phyloP scores from a whole-genome alignment of 1,139 yeast genomes.

The Hemisphaericaspora lyxosophila region DNA sequence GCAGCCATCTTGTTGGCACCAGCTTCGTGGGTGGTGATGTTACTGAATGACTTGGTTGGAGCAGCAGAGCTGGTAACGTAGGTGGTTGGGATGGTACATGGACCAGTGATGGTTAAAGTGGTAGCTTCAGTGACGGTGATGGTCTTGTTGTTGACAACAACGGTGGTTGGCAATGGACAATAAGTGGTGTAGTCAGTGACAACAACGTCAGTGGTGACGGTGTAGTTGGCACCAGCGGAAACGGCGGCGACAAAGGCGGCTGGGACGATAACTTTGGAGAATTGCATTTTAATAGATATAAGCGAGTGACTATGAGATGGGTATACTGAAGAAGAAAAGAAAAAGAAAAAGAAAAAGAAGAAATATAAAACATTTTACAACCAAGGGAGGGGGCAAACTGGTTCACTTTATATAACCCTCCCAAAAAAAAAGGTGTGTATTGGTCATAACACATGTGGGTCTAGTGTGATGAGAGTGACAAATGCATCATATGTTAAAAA shows the following conservation, averaged over 20 bases:
- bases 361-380: neutral
- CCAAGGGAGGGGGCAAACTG: neutral
- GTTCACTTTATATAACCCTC: neutral
- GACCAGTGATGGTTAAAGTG: constrained; percentile 48
- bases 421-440: too few species aligned
- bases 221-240: constrained; percentile 40
- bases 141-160: constrained; percentile 48
- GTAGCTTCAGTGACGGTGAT: constrained; percentile 47
- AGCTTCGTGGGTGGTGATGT: constrained; percentile 20
- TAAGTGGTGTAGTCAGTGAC: constrained; percentile 49
- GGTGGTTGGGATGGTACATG: constrained; percentile 50
- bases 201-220: constrained; percentile 45
- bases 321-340: constrained; percentile 3
- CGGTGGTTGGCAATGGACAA: constrained; percentile 43
- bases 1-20: constrained; percentile 43
- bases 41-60: constrained; percentile 16
- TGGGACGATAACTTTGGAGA: constrained; percentile 41
- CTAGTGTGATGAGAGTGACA: too few species aligned
- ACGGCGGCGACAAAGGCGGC: constrained; percentile 41
- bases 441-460: too few species aligned
- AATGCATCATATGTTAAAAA: too few species aligned
- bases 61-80: constrained; percentile 26
- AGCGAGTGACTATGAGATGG: constrained; percentile 12
- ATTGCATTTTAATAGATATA: constrained; percentile 33
- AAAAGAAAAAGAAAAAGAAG: constrained; percentile 4